Evolutionary conservation across 2,329 filamentous ascomycete genomes (phyloP), one percentile per base, ranked within the genome.

Genomic region (Penicillium hesseltinei): DNA sequence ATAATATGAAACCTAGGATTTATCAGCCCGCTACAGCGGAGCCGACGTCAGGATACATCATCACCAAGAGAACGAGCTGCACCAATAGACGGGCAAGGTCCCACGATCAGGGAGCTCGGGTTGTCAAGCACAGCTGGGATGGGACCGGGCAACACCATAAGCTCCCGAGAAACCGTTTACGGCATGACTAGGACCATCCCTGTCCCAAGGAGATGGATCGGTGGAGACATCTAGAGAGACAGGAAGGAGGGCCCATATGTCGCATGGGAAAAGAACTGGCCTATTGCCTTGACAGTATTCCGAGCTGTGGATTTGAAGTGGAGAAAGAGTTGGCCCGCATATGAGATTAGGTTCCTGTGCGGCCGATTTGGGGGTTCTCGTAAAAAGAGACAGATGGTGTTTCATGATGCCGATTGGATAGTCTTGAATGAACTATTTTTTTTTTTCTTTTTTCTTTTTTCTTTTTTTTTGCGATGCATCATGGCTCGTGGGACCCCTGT

Each of bases 11-110:
- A 55, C 29, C 11, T 49, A n/a, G 17, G 29, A 57, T 47, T 44
- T 56, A 54, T 62, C 54, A 57, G 59, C 56, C 57, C 55, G 54
- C 59, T 57, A 57, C 49, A 58, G 64, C 62, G 62, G 62, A 58
- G 61, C 50, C 56, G 39, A 65, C 51, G 51, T 58, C 58, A 65
- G 58, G 59, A 68, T 62, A 62, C 31, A 70, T 69, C 63, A 71
- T 70, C 62, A 53, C 61, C 46, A 54, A 58, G 46, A 69, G 67
- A 66, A 62, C 58, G 62, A 66, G 62, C 66, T 71, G 66, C 62
- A 62, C 69, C 68, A 69, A 71, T 71, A 48, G 63, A 65, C 49
- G 60, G 57, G 57, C 56, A 59, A 59, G 54, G 61, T 57, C 50
- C 45, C 63, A 57, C 39, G 50, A 57, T 56, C 50, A 66, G 54